Evolutionary conservation across 75 land plant species (phyloP).

Genomic region (Chamaecyparis obtusa): DNA sequence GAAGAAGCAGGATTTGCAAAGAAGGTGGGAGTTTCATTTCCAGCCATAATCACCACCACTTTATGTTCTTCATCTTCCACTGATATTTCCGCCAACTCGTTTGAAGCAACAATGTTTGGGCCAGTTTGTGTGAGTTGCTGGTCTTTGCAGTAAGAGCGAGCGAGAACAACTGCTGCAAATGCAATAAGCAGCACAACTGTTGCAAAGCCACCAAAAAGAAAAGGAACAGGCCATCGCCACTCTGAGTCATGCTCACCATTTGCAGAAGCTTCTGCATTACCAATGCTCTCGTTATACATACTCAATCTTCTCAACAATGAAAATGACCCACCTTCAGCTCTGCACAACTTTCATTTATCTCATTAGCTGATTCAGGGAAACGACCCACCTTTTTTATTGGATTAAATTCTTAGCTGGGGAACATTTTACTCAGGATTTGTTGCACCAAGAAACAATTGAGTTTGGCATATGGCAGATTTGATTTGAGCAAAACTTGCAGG

Average conservation of each 20-base stretch:
- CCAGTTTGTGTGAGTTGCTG: not conserved
- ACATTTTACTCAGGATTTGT: too few relatives aligned
- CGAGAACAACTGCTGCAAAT: not conserved
- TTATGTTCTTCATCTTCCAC: not conserved
- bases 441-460: too few relatives aligned
- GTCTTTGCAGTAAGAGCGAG: not conserved
- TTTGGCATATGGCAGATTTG: too few relatives aligned
- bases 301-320: not conserved
- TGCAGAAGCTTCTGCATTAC: not conserved
- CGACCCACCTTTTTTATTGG: too few relatives aligned
- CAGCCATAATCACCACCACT: not conserved
- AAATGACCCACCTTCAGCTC: not conserved
- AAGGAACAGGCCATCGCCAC: slow-evolving; percentile 5
- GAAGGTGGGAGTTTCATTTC: slow-evolving; percentile 1
- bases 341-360: not conserved
- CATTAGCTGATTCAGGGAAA: too few relatives aligned
- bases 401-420: too few relatives aligned
- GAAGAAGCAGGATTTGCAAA: not conserved
- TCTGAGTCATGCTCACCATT: not conserved
- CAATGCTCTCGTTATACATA: not conserved
- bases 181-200: not conserved
- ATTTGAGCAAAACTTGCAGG: too few relatives aligned
- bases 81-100: not conserved
- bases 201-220: not conserved
- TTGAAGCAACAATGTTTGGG: not conserved